A percentile compares a stretch with the other conserved stretches of the same genome.
These are phyloP conservation scores for Cystofilobasidium bisporidii DNA, from an alignment of 768 basidiomycete species.

Conservation along the genomic window DNA sequence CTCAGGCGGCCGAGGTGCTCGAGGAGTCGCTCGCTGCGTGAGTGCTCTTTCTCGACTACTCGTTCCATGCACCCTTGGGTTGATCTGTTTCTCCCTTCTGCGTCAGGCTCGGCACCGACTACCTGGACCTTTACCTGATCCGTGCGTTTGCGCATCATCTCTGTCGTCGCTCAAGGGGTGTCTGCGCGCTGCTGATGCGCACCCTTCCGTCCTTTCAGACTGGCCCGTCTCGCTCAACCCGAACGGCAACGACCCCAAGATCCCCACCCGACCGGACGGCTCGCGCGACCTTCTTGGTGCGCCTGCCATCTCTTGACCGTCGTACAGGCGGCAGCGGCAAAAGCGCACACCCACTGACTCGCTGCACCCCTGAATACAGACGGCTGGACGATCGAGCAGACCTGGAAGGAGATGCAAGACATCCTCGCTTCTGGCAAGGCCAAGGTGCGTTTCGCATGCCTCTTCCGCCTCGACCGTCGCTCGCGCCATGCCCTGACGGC, in stretches of 20 bases:
- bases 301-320: not conserved
- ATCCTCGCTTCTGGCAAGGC: conserved; percentile 5
- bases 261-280: conserved; percentile 5
- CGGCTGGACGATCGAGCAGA: conserved; percentile 6
- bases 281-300: conserved; percentile 1
- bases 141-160: too few relatives aligned
- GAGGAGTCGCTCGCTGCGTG: conserved; percentile 53
- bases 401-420: conserved; percentile 1
- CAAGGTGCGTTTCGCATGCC: too few relatives aligned
- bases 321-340: too few relatives aligned
- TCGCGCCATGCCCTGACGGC: too few relatives aligned
- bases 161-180: too few relatives aligned
- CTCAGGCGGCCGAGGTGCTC: conserved; percentile 52
- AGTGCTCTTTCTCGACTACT: too few relatives aligned
- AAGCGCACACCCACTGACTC: too few relatives aligned
- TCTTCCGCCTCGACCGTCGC: too few relatives aligned
- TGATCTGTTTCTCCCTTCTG: too few relatives aligned
- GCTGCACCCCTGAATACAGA: not conserved
- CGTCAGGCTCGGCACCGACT: conserved; percentile 64
- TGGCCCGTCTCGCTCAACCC: conserved; percentile 12
- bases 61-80: too few relatives aligned
- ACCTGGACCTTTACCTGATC: conserved; percentile 52
- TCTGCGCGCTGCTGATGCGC: too few relatives aligned
- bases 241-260: conserved; percentile 3
- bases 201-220: too few relatives aligned